Evolutionary conservation across 108 stramenopile genomes (phyloP).

Genomic region (Cylindrotheca fusiformis): DNA sequence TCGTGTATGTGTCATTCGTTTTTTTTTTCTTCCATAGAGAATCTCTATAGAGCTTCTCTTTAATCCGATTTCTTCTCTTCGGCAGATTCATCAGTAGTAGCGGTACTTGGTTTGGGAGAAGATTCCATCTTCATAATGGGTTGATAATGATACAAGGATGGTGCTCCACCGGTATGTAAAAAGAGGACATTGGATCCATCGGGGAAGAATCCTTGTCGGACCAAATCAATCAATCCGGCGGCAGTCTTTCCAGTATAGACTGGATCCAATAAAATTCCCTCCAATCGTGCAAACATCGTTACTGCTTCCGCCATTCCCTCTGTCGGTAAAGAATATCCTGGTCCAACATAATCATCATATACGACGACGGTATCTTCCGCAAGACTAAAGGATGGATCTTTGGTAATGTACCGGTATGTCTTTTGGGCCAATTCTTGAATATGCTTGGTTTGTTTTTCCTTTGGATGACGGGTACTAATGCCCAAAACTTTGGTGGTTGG

Average conservation of each 20-base stretch:
- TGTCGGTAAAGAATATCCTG: constrained; percentile 38
- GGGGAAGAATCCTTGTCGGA: constrained; percentile 24
- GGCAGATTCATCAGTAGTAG: too few relatives aligned
- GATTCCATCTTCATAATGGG: too few relatives aligned
- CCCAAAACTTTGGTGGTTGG: constrained; percentile 20
- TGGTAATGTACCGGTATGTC: constrained; percentile 11
- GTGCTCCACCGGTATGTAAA: constrained; percentile 41
- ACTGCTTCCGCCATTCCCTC: constrained; percentile 36
- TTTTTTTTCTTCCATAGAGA: too few relatives aligned
- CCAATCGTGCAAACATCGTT: constrained; percentile 28
- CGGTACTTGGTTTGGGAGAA: too few relatives aligned
- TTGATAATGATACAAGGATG: constrained; percentile 20
- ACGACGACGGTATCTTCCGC: constrained; percentile 22
- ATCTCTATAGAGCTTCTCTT: too few relatives aligned
- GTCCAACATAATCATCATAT: constrained; percentile 32
- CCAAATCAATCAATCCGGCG: constrained; percentile 39
- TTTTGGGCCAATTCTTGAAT: constrained; percentile 22
- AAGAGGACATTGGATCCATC: constrained; percentile 35
- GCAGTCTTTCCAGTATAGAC: constrained; percentile 42
- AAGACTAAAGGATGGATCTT: constrained; percentile 2
- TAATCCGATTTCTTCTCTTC: too few relatives aligned
- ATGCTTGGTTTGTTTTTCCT: constrained; percentile 23
- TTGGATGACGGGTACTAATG: constrained; percentile 22
- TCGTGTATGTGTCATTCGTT: too few relatives aligned
- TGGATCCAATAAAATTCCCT: constrained; percentile 40